These are phyloP conservation scores for Cenchrus fungigraminus DNA, from an alignment of 176 grass and related monocot species.

Conservation along the genomic window DNA sequence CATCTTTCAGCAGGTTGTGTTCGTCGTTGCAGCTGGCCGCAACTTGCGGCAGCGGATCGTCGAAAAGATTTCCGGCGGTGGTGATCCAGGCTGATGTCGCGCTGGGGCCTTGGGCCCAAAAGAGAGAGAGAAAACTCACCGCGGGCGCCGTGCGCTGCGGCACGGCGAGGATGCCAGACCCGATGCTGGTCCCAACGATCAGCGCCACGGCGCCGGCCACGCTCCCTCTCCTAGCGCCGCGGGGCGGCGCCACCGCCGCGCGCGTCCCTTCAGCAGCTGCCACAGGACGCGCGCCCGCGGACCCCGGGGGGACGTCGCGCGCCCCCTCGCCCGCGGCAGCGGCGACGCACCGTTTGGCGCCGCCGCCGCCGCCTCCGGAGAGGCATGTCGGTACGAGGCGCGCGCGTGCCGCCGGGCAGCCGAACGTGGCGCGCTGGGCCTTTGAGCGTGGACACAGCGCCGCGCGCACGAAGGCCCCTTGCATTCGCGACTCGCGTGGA, in stretches of 20 bases:
- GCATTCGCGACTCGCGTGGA: constrained; percentile 23
- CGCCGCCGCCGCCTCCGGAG: background rate
- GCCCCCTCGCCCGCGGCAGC: background rate
- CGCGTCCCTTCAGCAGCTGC: background rate
- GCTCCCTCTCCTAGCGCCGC: constrained; percentile 51
- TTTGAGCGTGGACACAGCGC: background rate
- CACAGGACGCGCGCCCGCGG: background rate
- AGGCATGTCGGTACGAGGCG: background rate
- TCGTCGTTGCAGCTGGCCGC: background rate
- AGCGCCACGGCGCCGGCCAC: constrained; percentile 71
- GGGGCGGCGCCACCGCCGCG: background rate
- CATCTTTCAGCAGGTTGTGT: background rate
- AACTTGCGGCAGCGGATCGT: background rate
- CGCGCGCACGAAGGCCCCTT: constrained; percentile 31
- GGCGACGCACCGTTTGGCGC: background rate
- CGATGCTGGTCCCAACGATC: constrained; percentile 88
- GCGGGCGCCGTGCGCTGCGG: constrained; percentile 69
- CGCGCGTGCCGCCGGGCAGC: background rate
- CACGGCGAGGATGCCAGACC: constrained; percentile 93
- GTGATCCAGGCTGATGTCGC: background rate
- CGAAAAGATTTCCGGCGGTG: background rate
- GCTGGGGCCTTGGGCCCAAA: background rate
- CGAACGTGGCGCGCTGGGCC: background rate
- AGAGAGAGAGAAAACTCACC: constrained; percentile 27
- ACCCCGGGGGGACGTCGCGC: background rate